Evolutionary conservation across 2,329 filamentous ascomycete genomes (phyloP).

Genomic region (Pyricularia sp.): DNA sequence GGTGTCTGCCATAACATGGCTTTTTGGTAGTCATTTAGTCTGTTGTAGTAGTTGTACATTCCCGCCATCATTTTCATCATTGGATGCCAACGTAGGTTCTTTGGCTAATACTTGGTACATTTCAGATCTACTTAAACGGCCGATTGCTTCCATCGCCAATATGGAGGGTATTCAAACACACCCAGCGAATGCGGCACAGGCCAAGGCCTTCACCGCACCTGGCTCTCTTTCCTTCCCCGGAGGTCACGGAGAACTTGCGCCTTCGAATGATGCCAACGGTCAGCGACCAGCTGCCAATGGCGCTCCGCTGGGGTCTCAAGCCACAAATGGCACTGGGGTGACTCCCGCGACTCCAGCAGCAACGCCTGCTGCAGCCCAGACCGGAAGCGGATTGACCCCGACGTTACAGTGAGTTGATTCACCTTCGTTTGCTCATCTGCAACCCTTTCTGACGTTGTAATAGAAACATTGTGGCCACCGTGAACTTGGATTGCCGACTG

Average conservation of each 20-base stretch:
- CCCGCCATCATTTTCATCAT: background rate
- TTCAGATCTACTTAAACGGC: background rate
- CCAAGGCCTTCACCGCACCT: constrained; percentile 87
- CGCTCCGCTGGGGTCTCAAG: constrained; percentile 41
- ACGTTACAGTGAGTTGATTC: constrained; percentile 81
- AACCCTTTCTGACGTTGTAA: constrained; percentile 22
- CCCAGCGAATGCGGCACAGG: constrained; percentile 80
- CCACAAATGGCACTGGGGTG: constrained; percentile 61
- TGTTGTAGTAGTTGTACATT: background rate
- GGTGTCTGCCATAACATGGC: background rate
- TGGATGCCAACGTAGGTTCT: background rate
- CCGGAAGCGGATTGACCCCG: constrained; percentile 80
- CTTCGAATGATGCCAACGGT: constrained; percentile 50
- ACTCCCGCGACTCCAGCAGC: constrained; percentile 83
- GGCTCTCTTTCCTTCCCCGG: constrained; percentile 87
- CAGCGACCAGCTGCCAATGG: constrained; percentile 32
- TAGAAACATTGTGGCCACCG: constrained; percentile 97
- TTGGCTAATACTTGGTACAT: background rate
- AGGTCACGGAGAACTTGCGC: constrained; percentile 69
- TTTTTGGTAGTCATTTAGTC: background rate
- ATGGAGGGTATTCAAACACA: constrained; percentile 92
- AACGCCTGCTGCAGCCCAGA: constrained; percentile 70
- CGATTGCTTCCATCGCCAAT: constrained; percentile 17
- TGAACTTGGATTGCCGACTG: constrained; percentile 93
- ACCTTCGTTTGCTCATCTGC: background rate